Base-by-base conservation (phyloP, 495 filamentous ascomycete genomes). In the Talaromyces proteolyticus region DNA sequence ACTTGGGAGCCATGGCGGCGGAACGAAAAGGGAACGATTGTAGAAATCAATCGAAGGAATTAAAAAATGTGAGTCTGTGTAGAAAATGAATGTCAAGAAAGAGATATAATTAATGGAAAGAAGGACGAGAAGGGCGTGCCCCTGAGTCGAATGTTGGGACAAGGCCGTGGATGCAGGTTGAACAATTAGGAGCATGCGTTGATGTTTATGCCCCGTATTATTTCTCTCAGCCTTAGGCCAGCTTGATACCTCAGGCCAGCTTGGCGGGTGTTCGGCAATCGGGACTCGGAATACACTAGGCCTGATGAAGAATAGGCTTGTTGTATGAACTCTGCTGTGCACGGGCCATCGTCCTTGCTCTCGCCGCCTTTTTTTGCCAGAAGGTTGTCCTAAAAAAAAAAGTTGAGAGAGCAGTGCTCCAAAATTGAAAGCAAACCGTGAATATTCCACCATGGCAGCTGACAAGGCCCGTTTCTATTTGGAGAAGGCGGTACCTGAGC, bases 391-490 rank as follows among this genome's bases (percentile, higher is more conserved):
- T n/a, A n/a, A n/a, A n/a, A n/a, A n/a, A n/a, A n/a, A n/a, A n/a
- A n/a, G n/a, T n/a, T n/a, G n/a, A n/a, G n/a, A n/a, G 29, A 34
- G 29, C 29, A 34, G 4, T 34, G n/a, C n/a, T 34, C 29, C 29
- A 34, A 14, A 34, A 34, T 14, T 34, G n/a, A n/a, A n/a, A n/a
- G n/a, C n/a, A 29, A 29, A 6, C 26, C 26, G 5, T 12, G 2
- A 34, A 8, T 14, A 4, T 36, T 11, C 54, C 54, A 75, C 38
- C 45, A 96, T 96, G 91, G 81, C 89, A 38, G 87, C 86, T 53
- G 94, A 98, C 62, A 97, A 96, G 69, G 92, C 91, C 16, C 87
- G 92, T 22, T 96, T 91, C 68, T 96, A 86, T 64, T 76, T 97
- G 40, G 93, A 98, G 69, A 84, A 89, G 53, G 87, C 87, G 5